These are phyloP conservation scores for Xanthoconium stramineum DNA, from an alignment of 768 basidiomycete species.

Conservation along the genomic window DNA sequence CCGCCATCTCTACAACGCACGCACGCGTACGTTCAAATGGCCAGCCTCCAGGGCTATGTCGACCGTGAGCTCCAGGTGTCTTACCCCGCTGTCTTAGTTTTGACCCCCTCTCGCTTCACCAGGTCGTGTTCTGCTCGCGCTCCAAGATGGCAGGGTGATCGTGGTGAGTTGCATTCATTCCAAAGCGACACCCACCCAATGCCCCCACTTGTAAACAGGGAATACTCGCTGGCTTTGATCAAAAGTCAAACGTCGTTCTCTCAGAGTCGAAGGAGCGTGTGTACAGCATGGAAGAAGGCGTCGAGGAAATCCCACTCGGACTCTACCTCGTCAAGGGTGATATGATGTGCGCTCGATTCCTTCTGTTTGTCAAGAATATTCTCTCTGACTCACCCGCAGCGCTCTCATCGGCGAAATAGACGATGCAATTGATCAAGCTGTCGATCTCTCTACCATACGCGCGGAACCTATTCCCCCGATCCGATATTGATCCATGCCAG, in stretches of 20 bases:
- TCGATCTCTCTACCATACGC: conserved; percentile 72
- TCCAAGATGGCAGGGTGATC: conserved; percentile 95
- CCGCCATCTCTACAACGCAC: conserved; percentile 7
- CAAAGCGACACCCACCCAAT: neutral
- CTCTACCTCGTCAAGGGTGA: conserved; percentile 98
- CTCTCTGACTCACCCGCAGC: conserved; percentile 33
- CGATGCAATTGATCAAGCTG: conserved; percentile 70
- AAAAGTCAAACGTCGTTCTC: conserved; percentile 94
- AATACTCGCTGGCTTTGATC: conserved; percentile 87
- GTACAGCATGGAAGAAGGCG: conserved; percentile 86
- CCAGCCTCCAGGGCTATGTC: conserved; percentile 88
- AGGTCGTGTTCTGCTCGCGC: conserved; percentile 90
- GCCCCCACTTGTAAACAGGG: conserved; percentile 50
- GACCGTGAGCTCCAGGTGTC: conserved; percentile 54
- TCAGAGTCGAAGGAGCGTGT: conserved; percentile 92
- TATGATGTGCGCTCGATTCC: conserved; percentile 76
- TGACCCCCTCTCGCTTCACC: neutral
- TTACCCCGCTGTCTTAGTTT: neutral
- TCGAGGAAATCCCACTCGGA: conserved; percentile 92
- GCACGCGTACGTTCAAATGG: conserved; percentile 48
- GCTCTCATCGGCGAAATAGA: conserved; percentile 86
- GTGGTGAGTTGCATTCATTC: conserved; percentile 53
- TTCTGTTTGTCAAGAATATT: neutral
- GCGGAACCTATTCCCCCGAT: conserved; percentile 88
- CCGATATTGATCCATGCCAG: conserved; percentile 49